Evolutionary conservation across 2,329 filamentous ascomycete species (phyloP).

Genomic region (Colletotrichum gigasporum): DNA sequence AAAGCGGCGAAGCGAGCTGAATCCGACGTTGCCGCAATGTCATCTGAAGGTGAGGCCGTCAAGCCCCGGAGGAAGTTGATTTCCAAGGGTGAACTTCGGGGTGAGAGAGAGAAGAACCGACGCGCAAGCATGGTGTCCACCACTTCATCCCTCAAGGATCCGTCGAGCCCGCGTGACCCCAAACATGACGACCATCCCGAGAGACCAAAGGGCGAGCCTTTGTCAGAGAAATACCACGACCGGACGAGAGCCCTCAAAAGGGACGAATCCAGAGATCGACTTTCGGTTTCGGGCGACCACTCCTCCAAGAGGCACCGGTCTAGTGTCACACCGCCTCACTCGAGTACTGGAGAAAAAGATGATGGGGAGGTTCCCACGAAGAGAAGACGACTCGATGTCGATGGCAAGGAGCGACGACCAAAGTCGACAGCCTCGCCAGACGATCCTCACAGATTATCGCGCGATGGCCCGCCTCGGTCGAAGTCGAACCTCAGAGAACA

Average conservation of each 20-base stretch:
- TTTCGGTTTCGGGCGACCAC: slow-evolving; percentile 59
- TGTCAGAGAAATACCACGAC: slow-evolving; percentile 66
- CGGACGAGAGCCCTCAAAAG: slow-evolving; percentile 69
- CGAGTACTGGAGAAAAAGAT: slow-evolving; percentile 63
- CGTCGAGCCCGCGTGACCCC: slow-evolving; percentile 61
- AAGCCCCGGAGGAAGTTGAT: slow-evolving; percentile 72
- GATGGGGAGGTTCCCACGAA: slow-evolving; percentile 62
- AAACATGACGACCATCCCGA: slow-evolving; percentile 59
- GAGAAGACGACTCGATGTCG: slow-evolving; percentile 64
- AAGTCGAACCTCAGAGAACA: slow-evolving; percentile 49
- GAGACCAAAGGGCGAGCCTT: slow-evolving; percentile 52
- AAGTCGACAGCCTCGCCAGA: slow-evolving; percentile 57
- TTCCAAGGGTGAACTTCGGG: slow-evolving; percentile 69
- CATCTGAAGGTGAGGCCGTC: slow-evolving; percentile 65
- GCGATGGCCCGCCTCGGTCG: slow-evolving; percentile 30
- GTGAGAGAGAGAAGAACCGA: slow-evolving; percentile 66
- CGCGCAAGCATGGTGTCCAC: slow-evolving; percentile 67
- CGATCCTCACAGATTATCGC: slow-evolving; percentile 43
- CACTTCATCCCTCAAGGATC: slow-evolving; percentile 61
- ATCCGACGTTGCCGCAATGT: slow-evolving; percentile 60
- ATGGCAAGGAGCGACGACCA: slow-evolving; percentile 59
- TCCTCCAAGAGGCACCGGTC: slow-evolving; percentile 66
- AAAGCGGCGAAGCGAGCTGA: slow-evolving; percentile 62
- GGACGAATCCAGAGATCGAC: slow-evolving; percentile 67
- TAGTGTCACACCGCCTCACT: slow-evolving; percentile 66